Percentiles rank a stretch among this genome's conserved stretches.
Evolutionary conservation across 2,329 filamentous ascomycete species (phyloP).

Genomic region (Tolypocladium tropicale): DNA sequence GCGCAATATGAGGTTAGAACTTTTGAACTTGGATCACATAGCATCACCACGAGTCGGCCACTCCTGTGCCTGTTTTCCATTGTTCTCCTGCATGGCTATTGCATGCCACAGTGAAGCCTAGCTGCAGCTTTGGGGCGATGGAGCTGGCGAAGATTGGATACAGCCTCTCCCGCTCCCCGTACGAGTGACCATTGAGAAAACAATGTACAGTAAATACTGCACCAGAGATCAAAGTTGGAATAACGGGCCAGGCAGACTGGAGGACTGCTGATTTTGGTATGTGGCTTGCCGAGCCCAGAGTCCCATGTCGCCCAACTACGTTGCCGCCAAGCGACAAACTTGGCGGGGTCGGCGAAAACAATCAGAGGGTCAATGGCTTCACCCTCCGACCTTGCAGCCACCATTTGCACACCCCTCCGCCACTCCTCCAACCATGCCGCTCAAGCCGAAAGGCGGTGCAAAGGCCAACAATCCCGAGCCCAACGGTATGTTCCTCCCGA

Average conservation of each 20-base stretch:
- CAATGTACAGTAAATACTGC: too few relatives aligned
- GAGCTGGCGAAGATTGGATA: neutral
- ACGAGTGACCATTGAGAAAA: neutral
- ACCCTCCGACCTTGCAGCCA: neutral
- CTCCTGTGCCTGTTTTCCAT: neutral
- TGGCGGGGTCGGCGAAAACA: constrained; percentile 6
- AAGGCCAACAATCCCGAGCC: constrained; percentile 10
- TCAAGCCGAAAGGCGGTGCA: constrained; percentile 11
- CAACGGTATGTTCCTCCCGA: constrained; percentile 10
- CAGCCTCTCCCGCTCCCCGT: neutral
- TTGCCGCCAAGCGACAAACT: neutral
- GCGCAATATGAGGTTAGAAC: neutral
- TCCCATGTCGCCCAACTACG: neutral
- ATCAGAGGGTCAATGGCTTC: neutral
- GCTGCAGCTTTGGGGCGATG: neutral
- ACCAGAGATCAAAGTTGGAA: too few relatives aligned
- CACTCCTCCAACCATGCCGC: constrained; percentile 10
- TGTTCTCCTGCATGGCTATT: neutral
- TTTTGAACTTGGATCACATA: too few relatives aligned
- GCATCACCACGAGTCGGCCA: too few relatives aligned
- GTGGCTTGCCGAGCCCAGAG: neutral
- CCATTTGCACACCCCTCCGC: neutral
- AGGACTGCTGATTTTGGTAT: neutral
- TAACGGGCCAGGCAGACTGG: neutral
- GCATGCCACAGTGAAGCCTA: neutral